Evolutionary conservation across 495 filamentous ascomycete genomes (phyloP).

Genomic region (Oleoguttula mirabilis): DNA sequence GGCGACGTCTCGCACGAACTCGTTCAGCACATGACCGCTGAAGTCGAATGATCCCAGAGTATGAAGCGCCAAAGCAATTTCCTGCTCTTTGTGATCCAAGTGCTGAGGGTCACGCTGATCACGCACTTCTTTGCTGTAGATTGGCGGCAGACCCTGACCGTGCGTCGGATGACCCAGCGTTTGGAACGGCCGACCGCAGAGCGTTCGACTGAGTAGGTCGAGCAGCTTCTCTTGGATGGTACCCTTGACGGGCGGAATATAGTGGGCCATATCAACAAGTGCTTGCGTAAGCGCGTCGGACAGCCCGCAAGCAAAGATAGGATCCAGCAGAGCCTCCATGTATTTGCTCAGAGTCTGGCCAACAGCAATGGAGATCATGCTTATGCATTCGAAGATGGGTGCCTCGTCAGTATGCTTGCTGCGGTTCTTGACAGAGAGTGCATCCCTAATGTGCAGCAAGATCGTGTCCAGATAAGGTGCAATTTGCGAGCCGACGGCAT

Average conservation of each 20-base stretch:
- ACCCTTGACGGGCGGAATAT: conserved; percentile 85
- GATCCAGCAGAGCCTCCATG: conserved; percentile 88
- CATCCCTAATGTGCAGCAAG: conserved; percentile 81
- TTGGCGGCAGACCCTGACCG: conserved; percentile 52
- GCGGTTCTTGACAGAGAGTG: conserved; percentile 68
- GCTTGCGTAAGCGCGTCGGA: conserved; percentile 88
- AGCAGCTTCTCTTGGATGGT: conserved; percentile 88
- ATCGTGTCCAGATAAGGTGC: conserved; percentile 92
- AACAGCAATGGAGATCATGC: conserved; percentile 85
- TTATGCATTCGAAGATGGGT: conserved; percentile 97
- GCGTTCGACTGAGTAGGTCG: conserved; percentile 85
- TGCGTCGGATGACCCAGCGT: conserved; percentile 78
- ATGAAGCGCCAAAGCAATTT: conserved; percentile 82
- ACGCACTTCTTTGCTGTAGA: conserved; percentile 49
- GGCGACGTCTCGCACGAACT: conserved; percentile 95
- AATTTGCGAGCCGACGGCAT: conserved; percentile 83
- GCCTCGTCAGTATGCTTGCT: conserved; percentile 64
- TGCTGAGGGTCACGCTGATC: conserved; percentile 67
- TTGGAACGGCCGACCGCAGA: conserved; percentile 82
- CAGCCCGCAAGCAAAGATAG: conserved; percentile 91
- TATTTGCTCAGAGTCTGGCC: conserved; percentile 96
- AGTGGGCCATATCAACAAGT: conserved; percentile 94
- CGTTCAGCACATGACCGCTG: conserved; percentile 79
- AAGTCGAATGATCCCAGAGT: conserved; percentile 97
- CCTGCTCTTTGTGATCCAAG: conserved; percentile 64